phyloP scores from a whole-genome alignment of 2,329 filamentous ascomycete species.

The Zymoseptoria crescenta region DNA sequence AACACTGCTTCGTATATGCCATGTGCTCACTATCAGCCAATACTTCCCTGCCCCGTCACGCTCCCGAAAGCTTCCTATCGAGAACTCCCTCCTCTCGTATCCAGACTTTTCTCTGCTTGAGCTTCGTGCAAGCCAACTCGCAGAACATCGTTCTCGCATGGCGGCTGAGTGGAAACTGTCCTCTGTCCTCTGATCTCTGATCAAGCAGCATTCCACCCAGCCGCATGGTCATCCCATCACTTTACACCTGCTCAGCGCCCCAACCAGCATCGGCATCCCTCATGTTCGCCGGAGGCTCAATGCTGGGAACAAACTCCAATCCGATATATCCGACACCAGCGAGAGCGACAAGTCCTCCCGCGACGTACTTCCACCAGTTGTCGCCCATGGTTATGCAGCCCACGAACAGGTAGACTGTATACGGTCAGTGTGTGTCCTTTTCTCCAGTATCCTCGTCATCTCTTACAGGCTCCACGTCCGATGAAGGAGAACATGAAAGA shows the following conservation, averaged over 20 bases:
- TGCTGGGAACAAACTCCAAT: slow-evolving; percentile 44
- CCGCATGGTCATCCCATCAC: not conserved
- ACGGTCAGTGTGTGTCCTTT: slow-evolving; percentile 9
- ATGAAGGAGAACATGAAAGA: slow-evolving; percentile 98
- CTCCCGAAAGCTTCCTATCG: not conserved
- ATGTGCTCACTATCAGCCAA: not conserved
- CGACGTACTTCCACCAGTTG: slow-evolving; percentile 59
- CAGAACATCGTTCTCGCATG: not conserved
- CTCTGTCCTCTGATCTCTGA: not conserved
- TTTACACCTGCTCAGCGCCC: slow-evolving; percentile 47
- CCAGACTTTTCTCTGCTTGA: not conserved
- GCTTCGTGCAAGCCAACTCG: not conserved
- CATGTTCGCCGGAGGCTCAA: slow-evolving; percentile 49
- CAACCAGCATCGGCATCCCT: slow-evolving; percentile 46
- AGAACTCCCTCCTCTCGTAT: not conserved
- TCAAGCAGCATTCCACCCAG: not conserved
- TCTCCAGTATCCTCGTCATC: not conserved
- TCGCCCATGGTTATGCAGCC: slow-evolving; percentile 74
- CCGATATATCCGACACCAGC: slow-evolving; percentile 66
- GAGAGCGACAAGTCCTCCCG: slow-evolving; percentile 69
- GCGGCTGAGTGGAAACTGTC: no score
- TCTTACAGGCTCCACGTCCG: slow-evolving; percentile 85
- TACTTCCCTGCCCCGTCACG: not conserved
- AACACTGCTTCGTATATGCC: not conserved
- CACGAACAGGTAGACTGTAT: slow-evolving; percentile 90